Conservation (phyloP, 176 grass and related monocot species). For the Themeda triandra region DNA sequence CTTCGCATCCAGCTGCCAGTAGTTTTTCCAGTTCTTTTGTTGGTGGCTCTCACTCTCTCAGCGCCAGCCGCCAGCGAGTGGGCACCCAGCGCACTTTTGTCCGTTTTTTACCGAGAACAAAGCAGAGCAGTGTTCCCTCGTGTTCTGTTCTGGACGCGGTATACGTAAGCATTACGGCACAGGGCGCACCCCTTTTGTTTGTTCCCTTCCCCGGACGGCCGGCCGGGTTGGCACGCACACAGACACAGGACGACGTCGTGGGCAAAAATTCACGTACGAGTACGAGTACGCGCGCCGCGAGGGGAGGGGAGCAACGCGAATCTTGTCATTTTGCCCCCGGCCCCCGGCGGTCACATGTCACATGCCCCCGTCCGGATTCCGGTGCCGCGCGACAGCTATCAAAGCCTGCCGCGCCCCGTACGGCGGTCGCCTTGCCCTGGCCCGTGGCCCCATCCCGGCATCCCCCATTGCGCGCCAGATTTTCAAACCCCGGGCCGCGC, state of each 20-base stretch:
- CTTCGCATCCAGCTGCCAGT: neutral
- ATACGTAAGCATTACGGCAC: slow-evolving; percentile 44
- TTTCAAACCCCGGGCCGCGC: slow-evolving; percentile 1
- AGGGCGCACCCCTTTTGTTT: neutral
- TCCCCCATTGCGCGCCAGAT: neutral
- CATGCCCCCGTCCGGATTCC: slow-evolving; percentile 12
- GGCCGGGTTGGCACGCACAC: slow-evolving; percentile 6
- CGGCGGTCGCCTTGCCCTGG: slow-evolving; percentile 9
- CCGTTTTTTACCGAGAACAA: neutral
- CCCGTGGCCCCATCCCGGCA: too few relatives aligned
- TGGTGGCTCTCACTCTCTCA: neutral
- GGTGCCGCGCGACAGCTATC: slow-evolving; percentile 21
- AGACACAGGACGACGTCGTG: neutral
- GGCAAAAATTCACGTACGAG: too few relatives aligned
- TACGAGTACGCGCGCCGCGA: too few relatives aligned
- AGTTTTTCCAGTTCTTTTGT: neutral
- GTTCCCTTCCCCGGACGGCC: neutral
- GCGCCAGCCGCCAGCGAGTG: neutral
- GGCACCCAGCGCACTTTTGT: neutral
- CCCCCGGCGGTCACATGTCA: neutral
- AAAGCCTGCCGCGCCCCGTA: slow-evolving; percentile 32
- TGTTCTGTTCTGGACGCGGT: neutral
- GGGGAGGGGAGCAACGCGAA: slow-evolving; percentile 21
- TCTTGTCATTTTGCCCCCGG: slow-evolving; percentile 15
- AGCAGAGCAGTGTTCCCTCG: neutral